phyloP scores from a whole-genome alignment of 1,284 basidiomycete genomes.

The Earliella scabrosa region DNA sequence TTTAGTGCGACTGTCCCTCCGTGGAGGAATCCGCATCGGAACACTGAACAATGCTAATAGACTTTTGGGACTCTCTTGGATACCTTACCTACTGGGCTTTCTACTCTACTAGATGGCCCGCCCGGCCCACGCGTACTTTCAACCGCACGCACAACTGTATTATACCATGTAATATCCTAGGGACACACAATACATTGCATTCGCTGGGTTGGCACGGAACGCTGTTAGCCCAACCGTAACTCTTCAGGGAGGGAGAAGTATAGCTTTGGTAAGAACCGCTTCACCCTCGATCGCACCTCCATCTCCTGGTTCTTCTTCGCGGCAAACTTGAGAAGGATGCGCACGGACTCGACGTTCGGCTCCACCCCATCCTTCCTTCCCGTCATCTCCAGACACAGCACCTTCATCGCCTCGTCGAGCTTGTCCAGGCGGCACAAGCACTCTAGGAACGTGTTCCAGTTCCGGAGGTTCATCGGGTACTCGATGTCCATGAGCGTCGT shows the following conservation, averaged over 20 bases:
- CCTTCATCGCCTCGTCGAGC: constrained; percentile 70
- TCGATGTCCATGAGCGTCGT: constrained; percentile 52
- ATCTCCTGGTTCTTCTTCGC: constrained; percentile 44
- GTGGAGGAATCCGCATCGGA: constrained; percentile 70
- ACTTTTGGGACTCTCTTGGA: constrained; percentile 14
- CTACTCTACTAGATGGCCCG: constrained; percentile 35
- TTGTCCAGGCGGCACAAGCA: constrained; percentile 78
- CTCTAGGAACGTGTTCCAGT: constrained; percentile 87
- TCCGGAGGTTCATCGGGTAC: constrained; percentile 60
- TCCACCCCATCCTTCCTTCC: constrained; percentile 42
- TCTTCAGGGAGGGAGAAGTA: constrained; percentile 41
- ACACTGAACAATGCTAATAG: constrained; percentile 21
- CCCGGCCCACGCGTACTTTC: constrained; percentile 32
- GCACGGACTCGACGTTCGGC: constrained; percentile 53
- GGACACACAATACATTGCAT: constrained; percentile 17
- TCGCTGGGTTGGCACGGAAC: constrained; percentile 5
- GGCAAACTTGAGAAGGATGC: constrained; percentile 60
- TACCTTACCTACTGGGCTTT: constrained; percentile 24
- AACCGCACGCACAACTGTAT: constrained; percentile 37
- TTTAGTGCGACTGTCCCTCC: constrained; percentile 89
- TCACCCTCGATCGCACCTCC: constrained; percentile 52
- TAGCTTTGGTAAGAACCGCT: constrained; percentile 56
- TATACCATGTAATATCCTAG: constrained; percentile 28
- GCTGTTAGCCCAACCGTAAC: background rate
- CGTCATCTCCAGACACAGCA: constrained; percentile 71